Base-by-base conservation (phyloP, 2,329 filamentous ascomycete species). In the Fusarium sp. region DNA sequence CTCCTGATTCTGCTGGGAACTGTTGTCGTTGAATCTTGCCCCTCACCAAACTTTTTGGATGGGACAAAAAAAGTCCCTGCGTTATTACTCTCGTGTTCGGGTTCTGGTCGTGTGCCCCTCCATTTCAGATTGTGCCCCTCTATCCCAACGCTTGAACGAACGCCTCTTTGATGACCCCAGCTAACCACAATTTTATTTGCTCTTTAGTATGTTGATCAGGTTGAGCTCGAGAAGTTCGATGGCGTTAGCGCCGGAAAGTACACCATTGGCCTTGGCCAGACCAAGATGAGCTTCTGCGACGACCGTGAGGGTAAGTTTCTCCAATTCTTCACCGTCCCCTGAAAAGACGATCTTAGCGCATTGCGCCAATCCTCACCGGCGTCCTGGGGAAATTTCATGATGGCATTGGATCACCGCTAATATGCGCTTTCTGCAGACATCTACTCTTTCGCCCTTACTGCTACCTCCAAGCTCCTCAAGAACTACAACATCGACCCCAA, bases 251-350 rank as follows among this genome's bases (percentile, higher is more conserved):
- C 90, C 65, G 94, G 94, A 77, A 96, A 96, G 86, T 96, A 96
- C 88, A 96, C 94, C 80, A 96, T 96, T 85, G 94, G 94, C 83
- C 92, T 96, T 65, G 94, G 94, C 80, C 94, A 96, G 89, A 96
- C 93, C 82, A 94, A 93, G 87, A 96, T 96, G 94, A 92, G 91
- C 87, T 96, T 96, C 86, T 96, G 94, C 83, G 94, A 96, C 84
- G 94, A 96, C 81, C 91, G 93, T 81, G 94, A 96, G 87, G 93
- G 93, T 95, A 83, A 73, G 55, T 70, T 75, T 66, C 51, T 61
- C 51, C 73, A 64, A 55, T 66, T 55, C 58, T 51, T 58, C 63
- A 69, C 55, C 66, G 64, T 62, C 63, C 65, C 66, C 47, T 51
- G 58, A 56, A 42, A 59, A 59, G 45, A n/a, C 30, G 30, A 68